Evolutionary conservation across 495 filamentous ascomycete species (phyloP), one percentile per base, ranked within the genome.

Genomic region (Penicillium arizonense): DNA sequence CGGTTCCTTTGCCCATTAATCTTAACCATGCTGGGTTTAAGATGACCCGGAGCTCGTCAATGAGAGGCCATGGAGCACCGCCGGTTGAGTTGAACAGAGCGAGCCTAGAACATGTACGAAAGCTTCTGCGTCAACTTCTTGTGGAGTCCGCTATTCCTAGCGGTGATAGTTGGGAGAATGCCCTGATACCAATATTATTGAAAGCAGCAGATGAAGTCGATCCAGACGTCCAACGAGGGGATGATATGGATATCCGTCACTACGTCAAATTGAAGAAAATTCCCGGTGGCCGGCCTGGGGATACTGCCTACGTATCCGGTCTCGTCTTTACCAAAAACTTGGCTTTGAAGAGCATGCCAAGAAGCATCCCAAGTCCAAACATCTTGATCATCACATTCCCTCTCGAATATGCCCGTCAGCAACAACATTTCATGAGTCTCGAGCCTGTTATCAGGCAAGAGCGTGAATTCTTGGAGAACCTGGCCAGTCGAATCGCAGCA

Each of bases 261-360:
- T 99, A 96, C 62, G 87, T 99, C 39, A 99, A 99, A 69, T 72
- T 99, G 18, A 99, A 99, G 62, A 95, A 95, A 64, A 91, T 97
- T 5, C 87, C 91, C 1, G 92, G 93, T 16, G 94, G 91, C 24
- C 82, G 80, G 45, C 94, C 94, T 36, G 83, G 88, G 14, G 95
- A 99, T 70, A 97, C 94, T 3, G 84, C 84, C 9, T 97, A 97
- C 67, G 86, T 99, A 24, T 95, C 94, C 28, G 95, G 95, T 0
- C 84, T 99, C 11, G 92, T 97, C 9, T 99, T 97, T 70, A 91
- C 89, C 26, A 97, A 99, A 59, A 97, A 99, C 57, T 72, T 99
- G 26, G 95, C 94, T 0, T 75, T 97, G 26, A 97, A 97, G 67
- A 91, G 84, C 67, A 99, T 99, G 95, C 87, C 88, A 11, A 81